Percentiles rank a stretch among this genome's conserved stretches.
Conservation (phyloP, 768 basidiomycete genomes). For the Omphalotus guepiniiformis region DNA sequence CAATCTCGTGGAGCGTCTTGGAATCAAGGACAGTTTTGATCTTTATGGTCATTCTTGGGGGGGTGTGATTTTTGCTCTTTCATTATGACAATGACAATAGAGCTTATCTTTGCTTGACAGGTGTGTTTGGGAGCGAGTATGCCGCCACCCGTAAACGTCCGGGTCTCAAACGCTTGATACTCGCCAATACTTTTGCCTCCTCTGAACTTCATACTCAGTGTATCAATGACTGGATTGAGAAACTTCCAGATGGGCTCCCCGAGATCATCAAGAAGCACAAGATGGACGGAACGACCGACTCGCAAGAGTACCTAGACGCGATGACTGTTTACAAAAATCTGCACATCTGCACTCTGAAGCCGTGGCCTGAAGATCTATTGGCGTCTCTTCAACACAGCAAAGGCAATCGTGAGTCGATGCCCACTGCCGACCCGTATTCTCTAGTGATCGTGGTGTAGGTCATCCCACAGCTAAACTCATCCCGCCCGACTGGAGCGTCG, state of each 20-base stretch:
- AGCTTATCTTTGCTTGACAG: background rate
- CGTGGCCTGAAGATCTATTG: constrained; percentile 2
- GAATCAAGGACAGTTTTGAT: too few species aligned
- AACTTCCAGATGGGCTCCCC: background rate
- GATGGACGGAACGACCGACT: background rate
- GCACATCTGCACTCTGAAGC: constrained; percentile 4
- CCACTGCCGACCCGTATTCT: background rate
- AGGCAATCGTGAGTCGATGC: background rate
- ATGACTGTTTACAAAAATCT: background rate
- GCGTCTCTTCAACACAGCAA: background rate
- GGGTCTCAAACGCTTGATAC: background rate
- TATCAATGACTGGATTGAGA: background rate
- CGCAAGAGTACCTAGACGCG: constrained; percentile 2
- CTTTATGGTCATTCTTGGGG: background rate
- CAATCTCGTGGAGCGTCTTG: too few species aligned
- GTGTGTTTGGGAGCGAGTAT: background rate
- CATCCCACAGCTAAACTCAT: background rate
- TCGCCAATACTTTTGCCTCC: constrained; percentile 2
- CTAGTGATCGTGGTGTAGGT: background rate
- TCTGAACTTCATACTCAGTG: background rate
- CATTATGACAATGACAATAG: background rate
- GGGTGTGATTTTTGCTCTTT: background rate
- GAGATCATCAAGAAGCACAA: constrained; percentile 2
- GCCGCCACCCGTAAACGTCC: constrained; percentile 1
- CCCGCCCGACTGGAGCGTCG: background rate